Conservation (phyloP, 495 filamentous ascomycete species). For the Tetracladium marchalianum region DNA sequence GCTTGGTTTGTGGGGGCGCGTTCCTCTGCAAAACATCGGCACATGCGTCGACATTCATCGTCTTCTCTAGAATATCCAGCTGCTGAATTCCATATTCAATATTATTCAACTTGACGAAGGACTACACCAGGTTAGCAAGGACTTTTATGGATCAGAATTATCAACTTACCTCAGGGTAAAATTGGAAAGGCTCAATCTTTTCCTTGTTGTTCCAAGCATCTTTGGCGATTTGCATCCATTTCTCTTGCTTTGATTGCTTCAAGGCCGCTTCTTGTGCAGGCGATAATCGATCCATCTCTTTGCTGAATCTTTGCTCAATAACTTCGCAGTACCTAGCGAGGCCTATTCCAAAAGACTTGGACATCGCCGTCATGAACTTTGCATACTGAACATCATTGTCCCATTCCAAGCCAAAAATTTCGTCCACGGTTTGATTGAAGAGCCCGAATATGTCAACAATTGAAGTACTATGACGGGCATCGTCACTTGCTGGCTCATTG, state of each 20-base stretch:
- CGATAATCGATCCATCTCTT: constrained; percentile 85
- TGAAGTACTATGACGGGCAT: constrained; percentile 84
- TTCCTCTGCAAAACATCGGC: constrained; percentile 62
- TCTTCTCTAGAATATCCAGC: constrained; percentile 78
- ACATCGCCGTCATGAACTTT: constrained; percentile 92
- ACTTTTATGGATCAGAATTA: not conserved
- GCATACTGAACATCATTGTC: constrained; percentile 88
- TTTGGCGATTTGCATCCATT: constrained; percentile 82
- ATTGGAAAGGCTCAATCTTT: constrained; percentile 95
- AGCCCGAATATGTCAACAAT: constrained; percentile 90
- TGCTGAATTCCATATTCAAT: constrained; percentile 87
- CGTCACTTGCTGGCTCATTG: constrained; percentile 57
- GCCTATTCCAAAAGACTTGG: constrained; percentile 75
- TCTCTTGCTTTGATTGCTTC: constrained; percentile 78
- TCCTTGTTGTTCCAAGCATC: constrained; percentile 92
- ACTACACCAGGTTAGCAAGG: constrained; percentile 39
- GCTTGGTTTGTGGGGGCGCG: constrained; percentile 45
- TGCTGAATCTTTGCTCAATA: constrained; percentile 74
- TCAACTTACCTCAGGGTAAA: constrained; percentile 72
- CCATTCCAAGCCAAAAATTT: constrained; percentile 80
- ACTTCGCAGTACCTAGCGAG: constrained; percentile 87
- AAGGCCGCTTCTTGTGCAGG: constrained; percentile 76
- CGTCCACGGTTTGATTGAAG: constrained; percentile 83
- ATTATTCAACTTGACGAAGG: constrained; percentile 96
- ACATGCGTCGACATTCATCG: constrained; percentile 89